Evolutionary conservation across 306 rosid genomes (phyloP).

Genomic region (Quercus bicolor): DNA sequence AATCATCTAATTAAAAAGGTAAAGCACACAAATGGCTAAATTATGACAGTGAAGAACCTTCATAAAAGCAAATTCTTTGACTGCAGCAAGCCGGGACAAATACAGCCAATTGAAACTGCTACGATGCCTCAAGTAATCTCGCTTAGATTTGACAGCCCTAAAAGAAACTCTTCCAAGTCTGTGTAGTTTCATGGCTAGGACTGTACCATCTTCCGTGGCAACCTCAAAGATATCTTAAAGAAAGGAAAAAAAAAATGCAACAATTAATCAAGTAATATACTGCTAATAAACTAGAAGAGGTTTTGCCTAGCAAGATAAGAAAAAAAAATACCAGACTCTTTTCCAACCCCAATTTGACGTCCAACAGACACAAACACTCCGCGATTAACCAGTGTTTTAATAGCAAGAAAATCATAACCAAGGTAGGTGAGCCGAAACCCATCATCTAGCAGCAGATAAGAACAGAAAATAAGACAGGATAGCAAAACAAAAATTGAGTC

Average conservation of each 20-base stretch:
- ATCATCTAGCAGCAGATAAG: slow-evolving; percentile 56
- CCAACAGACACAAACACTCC: slow-evolving; percentile 85
- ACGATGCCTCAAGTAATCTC: slow-evolving; percentile 86
- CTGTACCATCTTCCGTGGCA: slow-evolving; percentile 78
- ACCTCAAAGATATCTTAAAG: slow-evolving; percentile 87
- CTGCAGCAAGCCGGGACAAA: slow-evolving; percentile 91
- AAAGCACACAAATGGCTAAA: not conserved
- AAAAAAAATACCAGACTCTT: slow-evolving; percentile 72
- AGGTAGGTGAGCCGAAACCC: slow-evolving; percentile 94
- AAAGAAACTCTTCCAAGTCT: slow-evolving; percentile 92
- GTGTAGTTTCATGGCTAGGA: slow-evolving; percentile 83
- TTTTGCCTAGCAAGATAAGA: not conserved
- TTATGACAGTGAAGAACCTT: slow-evolving; percentile 45
- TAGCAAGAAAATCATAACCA: slow-evolving; percentile 96
- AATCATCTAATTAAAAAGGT: slow-evolving; percentile 2
- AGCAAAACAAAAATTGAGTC: not conserved
- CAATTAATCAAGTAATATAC: not conserved
- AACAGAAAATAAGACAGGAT: not conserved
- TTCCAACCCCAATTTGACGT: slow-evolving; percentile 94
- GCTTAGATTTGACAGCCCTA: slow-evolving; percentile 92
- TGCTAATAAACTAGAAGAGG: not conserved
- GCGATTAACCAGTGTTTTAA: slow-evolving; percentile 82
- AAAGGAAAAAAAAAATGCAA: not conserved
- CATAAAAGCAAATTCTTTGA: slow-evolving; percentile 91
- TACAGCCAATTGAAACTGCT: slow-evolving; percentile 89